Evolutionary conservation across 148 eudicot genomes (phyloP), one percentile per base, ranked within the genome.

Genomic region (Rhododendron mucronatum): DNA sequence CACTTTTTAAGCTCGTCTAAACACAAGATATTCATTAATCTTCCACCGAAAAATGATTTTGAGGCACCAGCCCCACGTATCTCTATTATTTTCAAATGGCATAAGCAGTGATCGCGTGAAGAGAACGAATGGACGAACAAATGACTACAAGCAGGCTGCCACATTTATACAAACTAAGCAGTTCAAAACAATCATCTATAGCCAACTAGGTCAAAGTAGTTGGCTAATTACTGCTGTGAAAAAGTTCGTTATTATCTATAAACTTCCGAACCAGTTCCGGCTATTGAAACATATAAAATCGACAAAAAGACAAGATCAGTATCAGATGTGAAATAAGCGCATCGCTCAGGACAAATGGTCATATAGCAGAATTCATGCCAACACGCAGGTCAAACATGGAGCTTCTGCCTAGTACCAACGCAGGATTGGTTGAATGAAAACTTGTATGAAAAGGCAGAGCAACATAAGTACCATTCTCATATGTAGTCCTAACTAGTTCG

Each of bases 401-500:
- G 74, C 74, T 67, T 23, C 74, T n/a, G 74, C 74, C 13, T 9
- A 67, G 74, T 11, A 67, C n/a, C 65, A 59, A 59, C 5, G 10
- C 65, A 20, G 9, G 65, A 59, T 59, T 20, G n/a, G 65, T 20
- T 45, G 84, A 18, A 37, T 14, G 7, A 50, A 33, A 51, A 53
- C 16, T 11, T 37, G 44, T 23, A 13, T 4, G 77, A 75, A 51
- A 21, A 51, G 7, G 37, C 69, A 28, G 35, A n/a, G 41, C 51
- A 83, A 75, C 14, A 21, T 37, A 28, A 51, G 18, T 35, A 67
- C 44, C 14, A n/a, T 20, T 76, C 55, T 83, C 50, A 63, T 26
- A n/a, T 65, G 14, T 20, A 0, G 4, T 41, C 41, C 78, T 87
- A 84, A 75, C 55, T 85, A 81, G 85, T 69, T 83, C 67, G 87